Evolutionary conservation across 345 rosid genomes (phyloP), one percentile per base, ranked within the genome.

Genomic region (Pistacia integerrima): DNA sequence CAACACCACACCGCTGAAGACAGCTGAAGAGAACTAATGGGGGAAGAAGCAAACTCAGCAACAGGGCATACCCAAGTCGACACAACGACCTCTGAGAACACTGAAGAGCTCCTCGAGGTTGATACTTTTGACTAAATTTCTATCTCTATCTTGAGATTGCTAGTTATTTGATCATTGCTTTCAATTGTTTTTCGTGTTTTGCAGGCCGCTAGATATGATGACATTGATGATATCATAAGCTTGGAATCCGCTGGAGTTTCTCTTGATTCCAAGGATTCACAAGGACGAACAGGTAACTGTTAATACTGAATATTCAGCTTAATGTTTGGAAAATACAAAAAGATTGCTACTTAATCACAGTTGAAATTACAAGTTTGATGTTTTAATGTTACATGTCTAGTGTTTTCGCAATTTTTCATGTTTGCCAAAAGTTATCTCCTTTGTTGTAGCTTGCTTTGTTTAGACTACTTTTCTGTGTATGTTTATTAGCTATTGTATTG

Each of bases 191-290:
- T 30, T 3, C 55, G 20, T 75, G 73, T 61, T 78, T 76, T n/a
- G n/a, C 84, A 93, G 97, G 99, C 99, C 68, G 98, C 99, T 58
- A 86, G 98, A 72, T 93, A 89, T 75, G 88, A 88, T 76, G 97
- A 96, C 57, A 65, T 90, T 67, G 99, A 93, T 76, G 93, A 92
- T 75, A 77, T 93, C 57, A 78, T 4, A 80, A 85, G 86, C 83
- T 79, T 92, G 69, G 92, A 78, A 10, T 84, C 87, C 44, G 48
- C 84, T 38, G 99, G 99, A 11, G 83, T 92, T 77, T 80, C 92
- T 80, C 92, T 96, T 35, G 80, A 85, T 75, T 92, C 97, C 46
- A 91, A 89, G 77, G 99, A 96, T 76, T 89, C 93, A 30, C 82
- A 86, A 72, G 98, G 99, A 78, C 90, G 94, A 49, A 88, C 99